Conservation (phyloP, 2,329 filamentous ascomycete genomes). For the Ustulina deusta region DNA sequence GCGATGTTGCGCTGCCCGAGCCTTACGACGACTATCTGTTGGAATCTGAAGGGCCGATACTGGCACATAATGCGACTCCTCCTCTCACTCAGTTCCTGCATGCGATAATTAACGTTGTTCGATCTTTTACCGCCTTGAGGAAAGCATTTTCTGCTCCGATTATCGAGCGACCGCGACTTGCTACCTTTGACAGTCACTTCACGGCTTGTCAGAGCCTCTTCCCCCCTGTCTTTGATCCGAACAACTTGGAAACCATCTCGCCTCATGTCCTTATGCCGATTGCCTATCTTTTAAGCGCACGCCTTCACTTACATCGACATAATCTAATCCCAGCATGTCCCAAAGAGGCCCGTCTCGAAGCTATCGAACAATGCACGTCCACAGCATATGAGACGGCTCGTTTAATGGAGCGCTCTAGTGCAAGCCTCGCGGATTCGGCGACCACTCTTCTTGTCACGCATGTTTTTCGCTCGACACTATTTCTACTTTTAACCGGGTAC, state of each 20-base stretch:
- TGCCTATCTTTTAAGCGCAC: slow-evolving; percentile 82
- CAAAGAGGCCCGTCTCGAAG: slow-evolving; percentile 72
- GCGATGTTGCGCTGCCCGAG: slow-evolving; percentile 83
- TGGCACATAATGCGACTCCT: slow-evolving; percentile 64
- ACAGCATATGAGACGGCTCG: slow-evolving; percentile 83
- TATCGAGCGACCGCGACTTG: slow-evolving; percentile 74
- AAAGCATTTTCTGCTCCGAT: slow-evolving; percentile 76
- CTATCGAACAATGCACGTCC: slow-evolving; percentile 80
- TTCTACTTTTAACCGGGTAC: slow-evolving; percentile 80
- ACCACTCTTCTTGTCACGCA: slow-evolving; percentile 84
- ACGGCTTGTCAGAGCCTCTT: slow-evolving; percentile 79
- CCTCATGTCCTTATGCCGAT: slow-evolving; percentile 80
- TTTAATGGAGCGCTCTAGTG: slow-evolving; percentile 75
- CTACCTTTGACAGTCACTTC: slow-evolving; percentile 86
- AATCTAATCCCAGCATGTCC: slow-evolving; percentile 82
- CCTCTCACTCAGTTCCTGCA: slow-evolving; percentile 78
- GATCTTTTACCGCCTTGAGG: slow-evolving; percentile 79
- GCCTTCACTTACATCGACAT: slow-evolving; percentile 88
- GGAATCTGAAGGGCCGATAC: slow-evolving; percentile 66
- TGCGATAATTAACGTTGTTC: slow-evolving; percentile 83
- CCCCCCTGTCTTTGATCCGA: slow-evolving; percentile 77
- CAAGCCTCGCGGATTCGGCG: slow-evolving; percentile 73
- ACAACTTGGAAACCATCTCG: slow-evolving; percentile 75
- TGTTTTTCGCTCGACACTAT: slow-evolving; percentile 86
- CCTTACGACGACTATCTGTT: slow-evolving; percentile 85